Conservation (phyloP, 2,329 filamentous ascomycete genomes). For the Monosporascus sp. region DNA sequence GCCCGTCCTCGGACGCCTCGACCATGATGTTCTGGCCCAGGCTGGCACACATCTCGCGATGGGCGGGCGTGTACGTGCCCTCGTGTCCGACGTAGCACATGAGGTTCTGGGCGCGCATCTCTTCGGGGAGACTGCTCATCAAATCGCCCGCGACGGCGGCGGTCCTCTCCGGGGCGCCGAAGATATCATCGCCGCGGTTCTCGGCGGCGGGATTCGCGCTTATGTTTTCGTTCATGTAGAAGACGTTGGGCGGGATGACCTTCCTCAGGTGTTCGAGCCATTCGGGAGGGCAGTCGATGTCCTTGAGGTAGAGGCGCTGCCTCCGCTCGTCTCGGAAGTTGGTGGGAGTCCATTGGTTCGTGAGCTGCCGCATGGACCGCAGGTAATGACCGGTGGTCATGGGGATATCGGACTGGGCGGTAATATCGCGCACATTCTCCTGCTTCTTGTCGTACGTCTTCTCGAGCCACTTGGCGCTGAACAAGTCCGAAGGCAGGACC, state of each 20-base stretch:
- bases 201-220: conserved; percentile 20
- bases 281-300: conserved; percentile 87
- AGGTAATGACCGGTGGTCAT: conserved; percentile 90
- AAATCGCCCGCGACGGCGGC: conserved; percentile 78
- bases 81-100: conserved; percentile 99
- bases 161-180: conserved; percentile 46
- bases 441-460: conserved; percentile 74
- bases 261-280: conserved; percentile 79
- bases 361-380: conserved; percentile 76
- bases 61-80: conserved; percentile 91
- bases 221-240: conserved; percentile 83
- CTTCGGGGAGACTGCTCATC: conserved; percentile 83
- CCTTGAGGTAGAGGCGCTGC: conserved; percentile 91
- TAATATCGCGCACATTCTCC: conserved; percentile 80
- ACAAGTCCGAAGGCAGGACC: conserved; percentile 69
- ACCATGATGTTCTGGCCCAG: conserved; percentile 99
- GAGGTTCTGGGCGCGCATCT: conserved; percentile 91
- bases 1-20: conserved; percentile 69
- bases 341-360: conserved; percentile 71
- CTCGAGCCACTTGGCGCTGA: conserved; percentile 76
- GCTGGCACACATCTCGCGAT: conserved; percentile 96
- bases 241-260: conserved; percentile 74
- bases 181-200: conserved; percentile 36
- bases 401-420: conserved; percentile 65
- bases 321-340: conserved; percentile 75